phyloP scores from a whole-genome alignment of 177 flowering plant genomes.

The Tripterygium wilfordii region DNA sequence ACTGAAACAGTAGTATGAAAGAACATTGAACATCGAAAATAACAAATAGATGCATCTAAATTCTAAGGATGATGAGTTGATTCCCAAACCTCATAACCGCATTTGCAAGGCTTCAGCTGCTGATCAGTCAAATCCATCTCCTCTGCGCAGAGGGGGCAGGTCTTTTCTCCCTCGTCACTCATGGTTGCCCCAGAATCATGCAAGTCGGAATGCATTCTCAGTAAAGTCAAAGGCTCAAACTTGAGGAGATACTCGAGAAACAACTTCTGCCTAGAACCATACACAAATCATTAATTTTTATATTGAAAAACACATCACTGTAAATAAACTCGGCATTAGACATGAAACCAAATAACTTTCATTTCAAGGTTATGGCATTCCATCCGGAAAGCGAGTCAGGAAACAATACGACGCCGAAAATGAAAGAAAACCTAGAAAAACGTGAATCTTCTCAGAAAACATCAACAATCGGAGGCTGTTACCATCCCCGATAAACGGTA shows the following conservation, averaged over 20 bases:
- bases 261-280: no score
- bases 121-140: conserved; percentile 39
- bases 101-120: conserved; percentile 34
- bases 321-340: no score
- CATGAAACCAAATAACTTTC: no score
- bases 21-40: background rate
- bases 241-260: background rate
- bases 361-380: no score
- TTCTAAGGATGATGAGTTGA: background rate
- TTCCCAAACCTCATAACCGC: conserved; percentile 28
- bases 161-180: conserved; percentile 36
- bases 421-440: conserved; percentile 7
- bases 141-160: conserved; percentile 45
- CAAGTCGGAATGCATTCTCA: background rate
- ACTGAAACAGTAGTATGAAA: no score
- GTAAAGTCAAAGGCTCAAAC: background rate
- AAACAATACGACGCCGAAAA: background rate
- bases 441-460: background rate
- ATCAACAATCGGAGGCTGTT: background rate
- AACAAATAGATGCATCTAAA: background rate
- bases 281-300: no score
- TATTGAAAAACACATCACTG: no score
- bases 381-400: background rate
- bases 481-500: background rate
- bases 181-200: conserved; percentile 16